A percentile compares a stretch with the other conserved stretches of the same genome.
Evolutionary conservation across 23 red algal species (phyloP).

Genomic region (Gracilaria domingensis): DNA sequence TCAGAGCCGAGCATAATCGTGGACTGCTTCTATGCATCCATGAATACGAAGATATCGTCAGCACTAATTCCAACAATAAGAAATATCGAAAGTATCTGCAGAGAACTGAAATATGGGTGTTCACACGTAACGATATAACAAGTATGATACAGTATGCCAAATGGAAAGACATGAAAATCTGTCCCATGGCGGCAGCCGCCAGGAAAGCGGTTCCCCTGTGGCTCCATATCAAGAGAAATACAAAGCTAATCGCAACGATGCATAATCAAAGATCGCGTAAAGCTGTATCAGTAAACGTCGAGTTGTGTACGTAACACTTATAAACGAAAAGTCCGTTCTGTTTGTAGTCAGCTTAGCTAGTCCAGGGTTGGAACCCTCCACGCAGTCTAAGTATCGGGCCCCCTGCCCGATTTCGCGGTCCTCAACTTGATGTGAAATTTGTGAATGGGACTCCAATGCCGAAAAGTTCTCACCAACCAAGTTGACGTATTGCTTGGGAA

Average conservation of each 20-base stretch:
- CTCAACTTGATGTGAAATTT: too few relatives aligned
- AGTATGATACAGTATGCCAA: slow-evolving; percentile 50
- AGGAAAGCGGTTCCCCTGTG: slow-evolving; percentile 60
- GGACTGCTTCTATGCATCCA: slow-evolving; percentile 70
- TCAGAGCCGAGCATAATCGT: slow-evolving; percentile 28
- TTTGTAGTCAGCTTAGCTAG: too few relatives aligned
- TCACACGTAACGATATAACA: slow-evolving; percentile 67
- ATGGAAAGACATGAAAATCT: slow-evolving; percentile 76
- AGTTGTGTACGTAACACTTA: too few relatives aligned
- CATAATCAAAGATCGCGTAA: slow-evolving; percentile 43
- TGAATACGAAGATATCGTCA: slow-evolving; percentile 77
- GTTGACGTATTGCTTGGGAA: background rate
- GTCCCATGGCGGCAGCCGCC: slow-evolving; percentile 52
- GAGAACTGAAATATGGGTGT: slow-evolving; percentile 52
- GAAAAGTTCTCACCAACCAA: slow-evolving; percentile 2
- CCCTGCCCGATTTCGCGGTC: too few relatives aligned
- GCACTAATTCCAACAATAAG: slow-evolving; percentile 68
- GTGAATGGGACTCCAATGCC: background rate
- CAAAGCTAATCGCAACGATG: slow-evolving; percentile 52
- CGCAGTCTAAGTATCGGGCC: too few relatives aligned
- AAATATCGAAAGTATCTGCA: slow-evolving; percentile 70
- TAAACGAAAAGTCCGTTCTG: too few relatives aligned
- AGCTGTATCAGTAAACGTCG: slow-evolving; percentile 23
- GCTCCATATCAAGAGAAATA: slow-evolving; percentile 60
- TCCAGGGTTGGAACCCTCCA: too few relatives aligned